Evolutionary conservation across 257 asterid species (phyloP).

Genomic region (Solanum clarkiae): DNA sequence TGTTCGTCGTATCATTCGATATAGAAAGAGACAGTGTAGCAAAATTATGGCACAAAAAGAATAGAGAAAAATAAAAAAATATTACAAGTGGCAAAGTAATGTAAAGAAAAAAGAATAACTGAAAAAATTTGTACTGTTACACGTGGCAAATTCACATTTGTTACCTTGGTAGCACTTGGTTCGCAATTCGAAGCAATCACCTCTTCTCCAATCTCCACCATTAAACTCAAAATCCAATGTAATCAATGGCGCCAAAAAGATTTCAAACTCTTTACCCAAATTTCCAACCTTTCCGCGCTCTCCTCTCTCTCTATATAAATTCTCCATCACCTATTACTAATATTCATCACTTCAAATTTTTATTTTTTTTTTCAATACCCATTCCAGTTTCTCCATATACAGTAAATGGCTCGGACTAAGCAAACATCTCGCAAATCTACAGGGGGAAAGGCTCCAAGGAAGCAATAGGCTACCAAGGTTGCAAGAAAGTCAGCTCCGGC

Average conservation of each 20-base stretch:
- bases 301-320: background rate
- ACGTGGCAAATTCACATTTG: background rate
- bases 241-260: background rate
- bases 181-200: background rate
- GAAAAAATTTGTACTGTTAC: too few relatives aligned
- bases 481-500: background rate
- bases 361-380: fast-evolving
- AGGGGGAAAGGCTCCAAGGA: background rate
- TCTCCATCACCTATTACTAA: background rate
- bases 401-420: background rate
- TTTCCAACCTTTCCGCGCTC: background rate
- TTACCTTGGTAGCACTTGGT: background rate
- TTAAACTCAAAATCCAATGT: background rate
- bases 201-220: background rate
- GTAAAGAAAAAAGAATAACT: too few relatives aligned
- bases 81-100: too few relatives aligned
- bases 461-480: background rate
- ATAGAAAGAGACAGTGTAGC: too few relatives aligned
- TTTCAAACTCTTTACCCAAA: background rate
- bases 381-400: background rate
- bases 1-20: too few relatives aligned
- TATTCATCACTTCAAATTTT: background rate
- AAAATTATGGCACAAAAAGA: too few relatives aligned
- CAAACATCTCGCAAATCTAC: background rate
- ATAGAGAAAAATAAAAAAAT: too few relatives aligned